Evolutionary conservation across 164 flowering plant genomes (phyloP).

Genomic region (Brasenia schreberi): DNA sequence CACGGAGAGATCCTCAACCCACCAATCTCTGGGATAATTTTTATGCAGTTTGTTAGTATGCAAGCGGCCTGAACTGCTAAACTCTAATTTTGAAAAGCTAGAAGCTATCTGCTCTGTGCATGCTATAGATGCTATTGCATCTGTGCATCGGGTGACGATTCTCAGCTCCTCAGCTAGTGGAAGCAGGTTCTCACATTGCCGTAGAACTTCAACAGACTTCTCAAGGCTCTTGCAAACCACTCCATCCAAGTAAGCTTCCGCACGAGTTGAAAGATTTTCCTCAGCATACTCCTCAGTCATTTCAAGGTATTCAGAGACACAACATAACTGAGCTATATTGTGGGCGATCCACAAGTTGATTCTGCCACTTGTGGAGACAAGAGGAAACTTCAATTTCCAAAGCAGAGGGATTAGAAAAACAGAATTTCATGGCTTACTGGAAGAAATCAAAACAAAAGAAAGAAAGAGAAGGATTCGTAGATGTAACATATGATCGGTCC

Average conservation of each 20-base stretch:
- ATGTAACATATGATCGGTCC: no score
- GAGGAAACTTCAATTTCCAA: background rate
- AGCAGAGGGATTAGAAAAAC: background rate
- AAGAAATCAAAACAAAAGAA: no score
- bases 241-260: conserved; percentile 63
- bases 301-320: conserved; percentile 83
- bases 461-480: no score
- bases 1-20: conserved; percentile 80
- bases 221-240: conserved; percentile 66
- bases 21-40: conserved; percentile 66
- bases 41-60: conserved; percentile 60
- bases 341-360: conserved; percentile 75
- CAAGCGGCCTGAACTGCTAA: conserved; percentile 84
- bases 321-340: conserved; percentile 68
- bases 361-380: no score
- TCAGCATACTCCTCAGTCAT: conserved; percentile 78
- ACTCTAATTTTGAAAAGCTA: conserved; percentile 74
- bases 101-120: conserved; percentile 89
- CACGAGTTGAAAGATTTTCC: conserved; percentile 61
- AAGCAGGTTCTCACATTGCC: conserved; percentile 62
- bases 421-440: background rate
- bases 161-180: conserved; percentile 87
- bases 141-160: conserved; percentile 56
- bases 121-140: conserved; percentile 84
- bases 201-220: conserved; percentile 63